Percentiles rank a stretch among this genome's conserved stretches.
Evolutionary conservation across 116 monocot species (phyloP).

Genomic region (Iris pallida): DNA sequence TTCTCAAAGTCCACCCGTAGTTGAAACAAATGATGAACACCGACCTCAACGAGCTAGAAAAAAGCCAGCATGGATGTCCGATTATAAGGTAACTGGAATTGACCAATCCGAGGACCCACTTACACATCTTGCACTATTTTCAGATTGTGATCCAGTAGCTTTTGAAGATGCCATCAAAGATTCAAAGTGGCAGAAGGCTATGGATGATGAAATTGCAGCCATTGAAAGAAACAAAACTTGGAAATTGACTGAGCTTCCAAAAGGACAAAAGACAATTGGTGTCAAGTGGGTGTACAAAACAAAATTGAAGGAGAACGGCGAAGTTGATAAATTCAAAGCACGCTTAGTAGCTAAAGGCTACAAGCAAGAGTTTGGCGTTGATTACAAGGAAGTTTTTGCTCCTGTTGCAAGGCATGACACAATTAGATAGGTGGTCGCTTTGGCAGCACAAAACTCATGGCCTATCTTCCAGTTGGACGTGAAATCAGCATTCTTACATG

Average conservation of each 20-base stretch:
- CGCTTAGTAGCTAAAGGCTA: not conserved
- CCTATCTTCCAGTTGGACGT: not conserved
- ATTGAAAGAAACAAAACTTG: not conserved
- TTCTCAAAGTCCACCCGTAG: not conserved
- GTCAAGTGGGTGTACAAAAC: not conserved
- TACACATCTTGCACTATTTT: not conserved
- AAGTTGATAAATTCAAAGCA: not conserved
- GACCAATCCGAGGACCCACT: not conserved
- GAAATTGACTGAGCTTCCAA: not conserved
- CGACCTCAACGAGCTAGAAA: not conserved
- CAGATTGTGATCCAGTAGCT: not conserved
- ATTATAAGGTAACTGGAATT: conserved; percentile 1
- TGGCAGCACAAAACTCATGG: not conserved
- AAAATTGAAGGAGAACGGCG: not conserved
- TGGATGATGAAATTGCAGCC: not conserved
- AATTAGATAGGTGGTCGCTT: not conserved
- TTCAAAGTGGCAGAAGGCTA: not conserved
- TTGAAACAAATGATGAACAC: not conserved
- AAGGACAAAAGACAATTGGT: not conserved
- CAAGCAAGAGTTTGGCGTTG: not conserved
- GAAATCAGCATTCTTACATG: conserved; percentile 2
- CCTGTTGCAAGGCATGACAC: not conserved
- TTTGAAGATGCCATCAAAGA: not conserved
- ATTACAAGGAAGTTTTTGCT: not conserved
- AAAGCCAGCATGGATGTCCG: not conserved